Evolutionary conservation across 2,329 filamentous ascomycete genomes (phyloP), one percentile per base, ranked within the genome.

Genomic region (Apiospora malaysiana): DNA sequence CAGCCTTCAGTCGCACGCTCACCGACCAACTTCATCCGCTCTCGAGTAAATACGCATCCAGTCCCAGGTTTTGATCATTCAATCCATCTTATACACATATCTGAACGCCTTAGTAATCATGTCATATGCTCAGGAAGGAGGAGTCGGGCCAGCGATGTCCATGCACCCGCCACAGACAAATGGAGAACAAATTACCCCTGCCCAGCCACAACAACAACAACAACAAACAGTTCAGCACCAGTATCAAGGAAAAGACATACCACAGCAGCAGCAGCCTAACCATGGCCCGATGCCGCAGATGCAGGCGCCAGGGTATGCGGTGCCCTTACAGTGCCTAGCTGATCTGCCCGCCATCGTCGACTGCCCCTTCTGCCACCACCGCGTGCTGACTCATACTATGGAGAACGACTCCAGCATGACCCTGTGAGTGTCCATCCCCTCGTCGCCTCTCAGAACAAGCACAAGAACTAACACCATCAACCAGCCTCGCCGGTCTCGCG

Each of bases 341-440:
- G 43, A 47, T 43, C 23, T 32, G 46, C 69, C 72, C 3, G 72
- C 72, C 25, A n/a, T 70, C 40, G 70, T 73, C 25, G 69, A 73
- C 69, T 73, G 72, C 16, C 72, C 72, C 6, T 73, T 70, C 68
- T 73, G 72, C 59, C 27, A 66, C 21, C 43, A 59, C 14, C 56
- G 69, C 21, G 69, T 46, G 25, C 72, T 67, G 66, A 73, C 72
- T 14, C 63, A 71, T 5, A 69, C 71, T 16, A 49, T 70, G 16
- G 69, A 73, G 56, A 27, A 67, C 27, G 68, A 72, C 68, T 73
- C 72, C 25, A 66, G 67, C 49, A 73, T 71, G 71, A 73, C 71
- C n/a, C 66, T 73, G 63, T 70, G 56, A 71, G 70, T 66, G 25
- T 32, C 6, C 2, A 4, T 10, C 23, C 40, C 37, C 8, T 47